These are phyloP conservation scores for Corylus avellana DNA, from an alignment of 306 rosid genomes.

Conservation along the genomic window DNA sequence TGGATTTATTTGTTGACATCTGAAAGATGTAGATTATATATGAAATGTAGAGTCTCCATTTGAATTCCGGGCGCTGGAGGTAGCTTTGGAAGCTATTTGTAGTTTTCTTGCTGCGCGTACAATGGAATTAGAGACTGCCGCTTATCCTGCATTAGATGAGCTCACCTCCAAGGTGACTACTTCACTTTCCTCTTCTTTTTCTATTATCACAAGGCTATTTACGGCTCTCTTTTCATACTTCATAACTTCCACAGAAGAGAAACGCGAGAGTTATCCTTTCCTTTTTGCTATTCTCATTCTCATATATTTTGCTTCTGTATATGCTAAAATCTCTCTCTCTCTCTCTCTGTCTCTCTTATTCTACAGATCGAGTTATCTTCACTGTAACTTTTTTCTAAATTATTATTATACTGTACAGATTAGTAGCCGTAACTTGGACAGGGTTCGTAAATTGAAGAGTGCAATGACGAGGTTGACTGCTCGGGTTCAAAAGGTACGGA, in stretches of 20 bases:
- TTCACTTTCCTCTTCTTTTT: constrained; percentile 16
- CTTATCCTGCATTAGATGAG: constrained; percentile 95
- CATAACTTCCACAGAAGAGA: too few species aligned
- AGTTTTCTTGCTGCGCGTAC: constrained; percentile 97
- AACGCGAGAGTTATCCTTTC: not conserved
- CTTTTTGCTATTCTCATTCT: not conserved
- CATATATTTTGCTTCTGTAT: not conserved
- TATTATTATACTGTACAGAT: constrained; percentile 52
- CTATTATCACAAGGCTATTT: not conserved
- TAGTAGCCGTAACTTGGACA: constrained; percentile 94
- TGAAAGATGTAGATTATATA: constrained; percentile 43
- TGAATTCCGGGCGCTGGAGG: constrained; percentile 93
- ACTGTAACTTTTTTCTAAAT: constrained; percentile 16
- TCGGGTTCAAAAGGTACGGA: constrained; percentile 87
- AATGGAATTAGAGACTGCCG: constrained; percentile 82
- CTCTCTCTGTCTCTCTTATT: too few species aligned
- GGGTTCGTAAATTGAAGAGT: constrained; percentile 94
- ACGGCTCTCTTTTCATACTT: too few species aligned
- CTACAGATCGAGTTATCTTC: not conserved
- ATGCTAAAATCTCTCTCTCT: not conserved
- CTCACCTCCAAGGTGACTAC: constrained; percentile 79
- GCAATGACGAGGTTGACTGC: constrained; percentile 98
- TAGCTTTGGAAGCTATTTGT: constrained; percentile 94
- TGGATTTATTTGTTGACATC: constrained; percentile 15
- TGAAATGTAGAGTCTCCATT: constrained; percentile 85